Base-by-base conservation (phyloP, 768 basidiomycete genomes). In the Xerocomellus amylosporus region DNA sequence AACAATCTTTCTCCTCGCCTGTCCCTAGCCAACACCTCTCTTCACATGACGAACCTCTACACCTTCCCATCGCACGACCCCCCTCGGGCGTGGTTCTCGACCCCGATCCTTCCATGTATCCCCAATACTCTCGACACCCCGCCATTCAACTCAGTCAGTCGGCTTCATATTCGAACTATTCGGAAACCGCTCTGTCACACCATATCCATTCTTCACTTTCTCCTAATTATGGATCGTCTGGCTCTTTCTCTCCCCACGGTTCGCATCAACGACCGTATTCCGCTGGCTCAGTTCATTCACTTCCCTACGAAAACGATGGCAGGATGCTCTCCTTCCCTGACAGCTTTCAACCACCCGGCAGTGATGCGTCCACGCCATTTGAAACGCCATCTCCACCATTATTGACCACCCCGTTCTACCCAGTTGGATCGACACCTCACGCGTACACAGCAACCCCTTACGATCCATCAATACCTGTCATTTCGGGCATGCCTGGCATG, bases 401-500 rank as follows among this genome's bases (percentile, higher is more conserved):
- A 30, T 52, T 65, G 31, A 66, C 65, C 15, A 64, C 69, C 24
- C 61, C 70, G 20, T 74, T 71, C 55, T 66, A 72, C 44, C 68
- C 73, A 19, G 24, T 56, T 14, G 56, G 58, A 44, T 50, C 53
- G 24, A 48, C 45, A 42, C 37, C 55, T 38, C 49, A 46, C 24
- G 30, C 51, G 9, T 58, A 47, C 36, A 38, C 49, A 46, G 44
- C 43, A 28, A 57, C 41, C 41, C 26, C 53, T 39, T 61, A 53
- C 38, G 47, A 56, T 26, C 12, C 53, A 26, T 5, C 51, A 30
- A 53, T 58, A 44, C 48, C 54, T 46, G 19, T 56, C 38, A 36
- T 51, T 52, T 62, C 58, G 15, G 58, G 49, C 20, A 37, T 66
- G 49, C 61, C 61, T 45, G 62, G 59, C 47, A 49, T 60, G 37